Conservation (phyloP, 306 rosid genomes). For the Notholithocarpus densiflorus region DNA sequence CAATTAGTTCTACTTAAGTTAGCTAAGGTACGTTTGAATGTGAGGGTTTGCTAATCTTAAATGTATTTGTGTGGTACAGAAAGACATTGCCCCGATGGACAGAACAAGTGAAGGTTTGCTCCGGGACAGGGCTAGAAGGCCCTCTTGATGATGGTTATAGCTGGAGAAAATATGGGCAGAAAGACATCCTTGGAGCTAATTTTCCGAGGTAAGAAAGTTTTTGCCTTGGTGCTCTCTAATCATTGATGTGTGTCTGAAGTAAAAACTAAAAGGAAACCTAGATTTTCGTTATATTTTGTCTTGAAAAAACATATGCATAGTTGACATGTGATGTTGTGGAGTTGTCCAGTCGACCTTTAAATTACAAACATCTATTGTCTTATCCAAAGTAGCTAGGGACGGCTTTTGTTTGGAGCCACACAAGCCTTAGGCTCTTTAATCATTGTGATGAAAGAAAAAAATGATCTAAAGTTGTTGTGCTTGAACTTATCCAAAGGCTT, state of each 20-base stretch:
- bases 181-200: slow-evolving; percentile 77
- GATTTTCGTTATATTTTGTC: neutral
- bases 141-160: slow-evolving; percentile 54
- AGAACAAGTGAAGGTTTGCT: slow-evolving; percentile 48
- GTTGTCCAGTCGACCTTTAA: neutral
- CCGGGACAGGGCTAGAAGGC: slow-evolving; percentile 46
- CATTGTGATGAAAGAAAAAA: neutral
- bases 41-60: neutral
- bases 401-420: neutral
- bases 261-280: neutral
- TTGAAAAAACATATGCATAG: too few relatives aligned
- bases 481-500: neutral
- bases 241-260: neutral
- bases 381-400: neutral
- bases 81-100: slow-evolving; percentile 53
- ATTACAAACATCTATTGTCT: neutral
- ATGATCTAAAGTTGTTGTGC: neutral
- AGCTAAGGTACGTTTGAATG: slow-evolving; percentile 10
- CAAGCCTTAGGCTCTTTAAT: neutral
- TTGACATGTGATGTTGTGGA: neutral
- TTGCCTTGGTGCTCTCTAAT: neutral
- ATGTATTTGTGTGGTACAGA: slow-evolving; percentile 38
- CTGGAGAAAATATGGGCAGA: slow-evolving; percentile 98
- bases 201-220: slow-evolving; percentile 59
- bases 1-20: neutral